Conservation (phyloP, 2,329 filamentous ascomycete genomes). For the Lachnellula willkommii region DNA sequence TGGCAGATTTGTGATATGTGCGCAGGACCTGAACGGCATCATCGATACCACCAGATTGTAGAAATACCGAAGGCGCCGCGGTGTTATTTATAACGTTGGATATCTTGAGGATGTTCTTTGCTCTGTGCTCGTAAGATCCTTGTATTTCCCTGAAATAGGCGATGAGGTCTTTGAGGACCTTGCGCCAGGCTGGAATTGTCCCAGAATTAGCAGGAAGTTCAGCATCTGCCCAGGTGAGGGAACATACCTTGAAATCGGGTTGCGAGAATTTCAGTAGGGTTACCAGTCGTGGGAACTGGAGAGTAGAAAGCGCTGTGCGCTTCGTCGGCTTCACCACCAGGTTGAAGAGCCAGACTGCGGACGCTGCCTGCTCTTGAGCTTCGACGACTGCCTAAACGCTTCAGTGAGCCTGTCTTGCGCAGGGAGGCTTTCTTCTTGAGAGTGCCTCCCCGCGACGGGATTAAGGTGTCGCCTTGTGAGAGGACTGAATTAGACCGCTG, state of each 20-base stretch:
- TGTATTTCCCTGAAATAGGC: constrained; percentile 91
- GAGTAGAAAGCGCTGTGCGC: constrained; percentile 81
- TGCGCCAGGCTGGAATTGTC: constrained; percentile 70
- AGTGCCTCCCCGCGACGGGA: constrained; percentile 57
- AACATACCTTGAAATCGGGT: constrained; percentile 78
- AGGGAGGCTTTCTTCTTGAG: constrained; percentile 85
- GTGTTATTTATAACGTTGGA: constrained; percentile 81
- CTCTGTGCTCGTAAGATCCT: constrained; percentile 76
- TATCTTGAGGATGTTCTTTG: constrained; percentile 77
- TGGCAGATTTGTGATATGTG: constrained; percentile 74
- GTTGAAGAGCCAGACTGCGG: constrained; percentile 68
- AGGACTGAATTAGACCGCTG: constrained; percentile 56
- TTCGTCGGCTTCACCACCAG: constrained; percentile 62
- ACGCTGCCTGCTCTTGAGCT: constrained; percentile 85
- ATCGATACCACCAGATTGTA: constrained; percentile 75
- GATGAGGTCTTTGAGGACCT: constrained; percentile 90
- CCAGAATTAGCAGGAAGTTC: constrained; percentile 6
- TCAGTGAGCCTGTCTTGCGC: constrained; percentile 66
- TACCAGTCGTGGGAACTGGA: constrained; percentile 80
- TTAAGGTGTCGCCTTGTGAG: constrained; percentile 32
- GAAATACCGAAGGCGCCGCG: constrained; percentile 66
- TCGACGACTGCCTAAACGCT: constrained; percentile 72
- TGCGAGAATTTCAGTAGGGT: constrained; percentile 81
- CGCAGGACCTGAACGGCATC: constrained; percentile 79
- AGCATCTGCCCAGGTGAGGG: background rate